A percentile compares a stretch with the other conserved stretches of the same genome.
These are phyloP conservation scores for Sporobolomyces roseus DNA, from an alignment of 768 basidiomycete species.

Conservation along the genomic window DNA sequence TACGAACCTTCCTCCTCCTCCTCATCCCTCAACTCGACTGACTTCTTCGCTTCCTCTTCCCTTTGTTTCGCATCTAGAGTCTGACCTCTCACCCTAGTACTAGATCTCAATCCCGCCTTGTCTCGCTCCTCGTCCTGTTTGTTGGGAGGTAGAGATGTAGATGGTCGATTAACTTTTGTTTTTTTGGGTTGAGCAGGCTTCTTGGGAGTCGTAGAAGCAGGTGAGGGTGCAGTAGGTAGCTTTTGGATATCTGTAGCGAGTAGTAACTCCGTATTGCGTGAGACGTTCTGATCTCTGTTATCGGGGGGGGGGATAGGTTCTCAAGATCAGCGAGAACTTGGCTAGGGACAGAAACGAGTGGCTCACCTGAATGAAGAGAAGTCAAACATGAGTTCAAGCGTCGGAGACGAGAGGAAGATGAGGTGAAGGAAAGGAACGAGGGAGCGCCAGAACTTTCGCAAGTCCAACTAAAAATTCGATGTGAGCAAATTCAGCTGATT, in stretches of 20 bases:
- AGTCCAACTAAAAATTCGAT: too few relatives aligned
- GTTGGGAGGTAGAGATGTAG: not conserved
- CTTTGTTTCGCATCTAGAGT: conserved; percentile 4
- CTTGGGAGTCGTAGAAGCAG: not conserved
- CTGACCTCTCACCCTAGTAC: not conserved
- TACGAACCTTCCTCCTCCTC: not conserved
- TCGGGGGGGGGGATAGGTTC: too few relatives aligned
- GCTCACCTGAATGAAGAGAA: conserved; percentile 2
- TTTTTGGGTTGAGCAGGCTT: not conserved
- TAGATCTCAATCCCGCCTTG: conserved; percentile 1
- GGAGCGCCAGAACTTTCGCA: too few relatives aligned
- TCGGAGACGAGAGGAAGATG: not conserved
- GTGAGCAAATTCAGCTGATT: too few relatives aligned
- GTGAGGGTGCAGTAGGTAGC: not conserved
- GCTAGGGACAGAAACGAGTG: not conserved
- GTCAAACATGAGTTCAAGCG: not conserved
- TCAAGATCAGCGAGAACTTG: not conserved
- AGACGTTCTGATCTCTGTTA: not conserved
- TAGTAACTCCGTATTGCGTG: conserved; percentile 6
- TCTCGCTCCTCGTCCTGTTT: not conserved
- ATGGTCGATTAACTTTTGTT: not conserved
- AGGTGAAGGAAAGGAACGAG: not conserved
- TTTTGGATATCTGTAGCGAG: conserved; percentile 5
- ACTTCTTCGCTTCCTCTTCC: not conserved
- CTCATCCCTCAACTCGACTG: not conserved